phyloP scores from a whole-genome alignment of 768 basidiomycete species.

The Agrocybe praecox region DNA sequence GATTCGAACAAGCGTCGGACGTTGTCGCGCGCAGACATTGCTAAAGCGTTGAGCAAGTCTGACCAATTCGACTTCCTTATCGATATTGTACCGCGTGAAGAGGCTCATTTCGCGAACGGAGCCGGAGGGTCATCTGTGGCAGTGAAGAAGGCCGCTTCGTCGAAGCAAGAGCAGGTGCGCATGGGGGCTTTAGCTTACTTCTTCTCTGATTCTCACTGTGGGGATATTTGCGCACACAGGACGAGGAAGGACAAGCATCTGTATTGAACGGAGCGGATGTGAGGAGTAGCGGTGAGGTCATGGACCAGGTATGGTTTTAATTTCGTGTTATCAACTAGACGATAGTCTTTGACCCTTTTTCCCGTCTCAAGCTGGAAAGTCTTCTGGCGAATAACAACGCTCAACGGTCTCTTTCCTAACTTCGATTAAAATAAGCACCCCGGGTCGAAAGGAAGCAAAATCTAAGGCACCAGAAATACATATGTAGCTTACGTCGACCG shows the following conservation, averaged over 20 bases:
- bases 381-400: too few relatives aligned
- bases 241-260: background rate
- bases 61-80: slow-evolving; percentile 99
- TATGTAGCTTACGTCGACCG: too few relatives aligned
- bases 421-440: too few relatives aligned
- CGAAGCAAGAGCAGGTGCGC: background rate
- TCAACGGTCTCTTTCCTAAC: too few relatives aligned
- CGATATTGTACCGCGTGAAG: slow-evolving; percentile 92
- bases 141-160: background rate
- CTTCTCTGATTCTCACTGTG: background rate
- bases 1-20: slow-evolving; percentile 97
- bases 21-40: slow-evolving; percentile 90
- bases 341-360: too few relatives aligned
- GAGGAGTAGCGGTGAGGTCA: background rate
- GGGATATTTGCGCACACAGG: background rate
- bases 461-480: too few relatives aligned
- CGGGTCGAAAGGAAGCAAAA: too few relatives aligned
- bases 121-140: background rate
- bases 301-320: background rate
- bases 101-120: slow-evolving; percentile 38
- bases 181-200: background rate
- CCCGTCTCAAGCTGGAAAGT: too few relatives aligned
- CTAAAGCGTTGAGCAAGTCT: slow-evolving; percentile 87
- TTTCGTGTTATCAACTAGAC: too few relatives aligned
- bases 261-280: background rate